A percentile compares a stretch with the other conserved stretches of the same genome.
These are phyloP conservation scores for Rhizopogon rudus DNA, from an alignment of 768 basidiomycete species.

Conservation along the genomic window DNA sequence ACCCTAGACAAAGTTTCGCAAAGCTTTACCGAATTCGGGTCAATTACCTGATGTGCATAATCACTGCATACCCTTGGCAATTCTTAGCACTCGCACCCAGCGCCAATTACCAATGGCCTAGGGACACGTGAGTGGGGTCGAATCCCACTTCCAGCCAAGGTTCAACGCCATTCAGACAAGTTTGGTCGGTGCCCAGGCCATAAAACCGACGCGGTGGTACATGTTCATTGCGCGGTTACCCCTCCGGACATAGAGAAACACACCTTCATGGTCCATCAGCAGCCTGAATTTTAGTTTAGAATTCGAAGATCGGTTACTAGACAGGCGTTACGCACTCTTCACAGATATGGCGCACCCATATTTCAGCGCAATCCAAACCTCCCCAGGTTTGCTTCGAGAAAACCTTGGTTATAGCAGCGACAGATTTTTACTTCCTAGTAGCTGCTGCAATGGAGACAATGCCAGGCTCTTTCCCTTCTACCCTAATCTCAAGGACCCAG, in stretches of 20 bases:
- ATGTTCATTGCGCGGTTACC: conserved; percentile 45
- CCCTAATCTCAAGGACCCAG: too few relatives aligned
- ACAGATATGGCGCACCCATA: conserved; percentile 55
- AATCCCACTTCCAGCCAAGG: conserved; percentile 66
- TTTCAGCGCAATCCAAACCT: conserved; percentile 51
- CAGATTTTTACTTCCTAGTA: conserved; percentile 51
- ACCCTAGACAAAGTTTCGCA: too few relatives aligned
- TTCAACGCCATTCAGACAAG: conserved; percentile 38
- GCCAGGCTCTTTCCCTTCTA: conserved; percentile 21
- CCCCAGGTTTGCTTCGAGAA: conserved; percentile 53
- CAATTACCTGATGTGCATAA: too few relatives aligned
- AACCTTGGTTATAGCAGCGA: conserved; percentile 70
- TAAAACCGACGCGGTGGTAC: conserved; percentile 62
- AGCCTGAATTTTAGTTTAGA: conserved; percentile 19
- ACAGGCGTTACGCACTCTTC: conserved; percentile 36
- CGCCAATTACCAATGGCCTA: conserved; percentile 66
- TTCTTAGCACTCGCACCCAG: neutral
- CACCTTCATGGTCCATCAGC: conserved; percentile 34
- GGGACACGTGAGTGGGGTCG: conserved; percentile 34
- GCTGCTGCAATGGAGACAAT: conserved; percentile 65
- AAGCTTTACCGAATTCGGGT: too few relatives aligned
- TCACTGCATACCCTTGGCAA: too few relatives aligned
- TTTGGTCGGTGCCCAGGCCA: conserved; percentile 38
- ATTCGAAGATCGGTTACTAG: neutral
- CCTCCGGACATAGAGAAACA: conserved; percentile 64